Evolutionary conservation across 2,329 filamentous ascomycete genomes (phyloP).

Genomic region (Pseudogymnoascus sp.): DNA sequence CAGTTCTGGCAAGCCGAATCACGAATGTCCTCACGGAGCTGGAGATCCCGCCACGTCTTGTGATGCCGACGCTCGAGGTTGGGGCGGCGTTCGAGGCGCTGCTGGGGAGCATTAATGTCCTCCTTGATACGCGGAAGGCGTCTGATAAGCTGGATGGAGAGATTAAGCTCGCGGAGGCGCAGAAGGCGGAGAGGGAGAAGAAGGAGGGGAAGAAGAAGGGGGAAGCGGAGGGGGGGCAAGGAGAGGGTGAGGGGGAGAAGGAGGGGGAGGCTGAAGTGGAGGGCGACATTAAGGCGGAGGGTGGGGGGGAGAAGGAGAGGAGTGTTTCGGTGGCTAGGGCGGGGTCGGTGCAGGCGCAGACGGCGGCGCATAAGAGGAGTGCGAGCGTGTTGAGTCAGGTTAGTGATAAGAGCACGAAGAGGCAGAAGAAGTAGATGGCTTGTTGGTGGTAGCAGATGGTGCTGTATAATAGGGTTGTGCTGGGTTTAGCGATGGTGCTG

Average conservation of each 20-base stretch:
- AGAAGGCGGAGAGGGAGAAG: slow-evolving; percentile 37
- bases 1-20: slow-evolving; percentile 68
- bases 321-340: slow-evolving; percentile 48
- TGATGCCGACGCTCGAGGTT: slow-evolving; percentile 66
- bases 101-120: slow-evolving; percentile 54
- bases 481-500: slow-evolving; percentile 1
- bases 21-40: slow-evolving; percentile 63
- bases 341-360: slow-evolving; percentile 40
- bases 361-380: slow-evolving; percentile 58
- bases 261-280: slow-evolving; percentile 48
- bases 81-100: slow-evolving; percentile 64
- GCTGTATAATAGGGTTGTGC: neutral
- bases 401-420: slow-evolving; percentile 51
- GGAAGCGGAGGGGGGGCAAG: neutral
- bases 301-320: slow-evolving; percentile 21
- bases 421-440: slow-evolving; percentile 32
- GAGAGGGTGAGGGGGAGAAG: slow-evolving; percentile 7
- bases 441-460: neutral
- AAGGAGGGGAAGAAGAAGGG: slow-evolving; percentile 20
- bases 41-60: slow-evolving; percentile 59
- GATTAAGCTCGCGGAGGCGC: slow-evolving; percentile 50
- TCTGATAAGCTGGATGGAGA: slow-evolving; percentile 69
- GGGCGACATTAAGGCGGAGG: slow-evolving; percentile 50
- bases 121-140: slow-evolving; percentile 67
- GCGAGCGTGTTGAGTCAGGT: slow-evolving; percentile 67